A percentile compares a stretch with the other conserved stretches of the same genome.
Evolutionary conservation across 2,329 filamentous ascomycete genomes (phyloP).

Genomic region (Paecilomyces dactylethromorphus): DNA sequence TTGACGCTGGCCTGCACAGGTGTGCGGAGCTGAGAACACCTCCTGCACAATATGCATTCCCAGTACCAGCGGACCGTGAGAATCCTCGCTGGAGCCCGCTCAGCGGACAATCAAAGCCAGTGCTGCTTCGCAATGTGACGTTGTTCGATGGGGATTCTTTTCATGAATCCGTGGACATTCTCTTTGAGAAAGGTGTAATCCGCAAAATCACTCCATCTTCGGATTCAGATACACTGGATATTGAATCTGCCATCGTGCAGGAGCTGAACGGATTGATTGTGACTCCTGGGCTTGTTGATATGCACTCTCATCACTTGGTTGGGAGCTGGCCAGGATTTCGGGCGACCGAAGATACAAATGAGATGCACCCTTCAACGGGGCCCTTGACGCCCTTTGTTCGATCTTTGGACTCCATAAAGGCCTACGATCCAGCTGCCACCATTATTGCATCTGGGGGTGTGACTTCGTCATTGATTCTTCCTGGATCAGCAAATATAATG

Average conservation of each 20-base stretch:
- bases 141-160: conserved; percentile 39
- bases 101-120: conserved; percentile 30
- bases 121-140: conserved; percentile 36
- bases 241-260: conserved; percentile 2
- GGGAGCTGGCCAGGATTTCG: conserved; percentile 49
- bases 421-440: conserved; percentile 58
- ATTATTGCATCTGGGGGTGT: conserved; percentile 69
- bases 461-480: conserved; percentile 60
- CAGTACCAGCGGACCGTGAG: conserved; percentile 9
- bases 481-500: conserved; percentile 67
- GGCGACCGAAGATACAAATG: conserved; percentile 57
- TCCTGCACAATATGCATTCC: conserved; percentile 15
- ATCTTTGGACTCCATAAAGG: conserved; percentile 59
- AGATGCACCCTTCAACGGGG: conserved; percentile 50
- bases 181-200: conserved; percentile 34
- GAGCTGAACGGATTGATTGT: conserved; percentile 48
- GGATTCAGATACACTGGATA: not conserved
- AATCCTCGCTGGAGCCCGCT: conserved; percentile 38
- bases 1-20: conserved; percentile 13
- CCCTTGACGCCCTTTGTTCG: conserved; percentile 59
- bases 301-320: conserved; percentile 63
- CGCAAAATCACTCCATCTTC: conserved; percentile 27
- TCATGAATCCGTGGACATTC: conserved; percentile 28
- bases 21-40: conserved; percentile 17
- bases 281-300: conserved; percentile 63